These are phyloP conservation scores for Lepidium didymum DNA, from an alignment of 345 rosid genomes.

Conservation along the genomic window DNA sequence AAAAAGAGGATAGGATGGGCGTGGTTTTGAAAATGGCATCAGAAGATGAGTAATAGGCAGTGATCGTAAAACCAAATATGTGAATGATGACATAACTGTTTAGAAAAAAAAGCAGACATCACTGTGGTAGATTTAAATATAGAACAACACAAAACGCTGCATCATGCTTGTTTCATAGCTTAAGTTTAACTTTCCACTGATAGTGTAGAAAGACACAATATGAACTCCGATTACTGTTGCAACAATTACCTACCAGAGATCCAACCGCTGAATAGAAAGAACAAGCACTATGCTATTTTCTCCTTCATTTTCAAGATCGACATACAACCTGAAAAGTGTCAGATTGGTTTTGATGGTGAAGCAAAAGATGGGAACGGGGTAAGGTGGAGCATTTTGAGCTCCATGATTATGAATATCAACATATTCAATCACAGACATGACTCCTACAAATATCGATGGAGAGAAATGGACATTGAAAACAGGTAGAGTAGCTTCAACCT, in stretches of 20 bases:
- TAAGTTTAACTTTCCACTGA: neutral
- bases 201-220: neutral
- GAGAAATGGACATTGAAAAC: conserved; percentile 47
- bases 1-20: neutral
- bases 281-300: conserved; percentile 44
- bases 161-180: neutral
- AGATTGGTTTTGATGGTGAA: conserved; percentile 47
- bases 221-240: neutral
- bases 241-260: conserved; percentile 47
- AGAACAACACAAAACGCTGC: neutral
- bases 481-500: conserved; percentile 51
- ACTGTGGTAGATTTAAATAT: neutral
- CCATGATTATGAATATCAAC: conserved; percentile 37
- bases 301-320: conserved; percentile 68
- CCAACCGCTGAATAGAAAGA: conserved; percentile 39
- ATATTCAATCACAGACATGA: conserved; percentile 45
- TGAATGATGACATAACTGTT: conserved; percentile 2
- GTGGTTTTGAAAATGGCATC: conserved; percentile 1
- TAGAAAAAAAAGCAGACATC: conserved; percentile 8
- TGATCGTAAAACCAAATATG: neutral
- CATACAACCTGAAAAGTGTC: conserved; percentile 36
- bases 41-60: neutral
- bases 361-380: conserved; percentile 26
- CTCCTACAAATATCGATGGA: conserved; percentile 42
- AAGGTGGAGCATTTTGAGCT: conserved; percentile 15